These are phyloP conservation scores for Plectosphaerella sp. DNA, from an alignment of 2,329 filamentous ascomycete genomes.

Conservation along the genomic window DNA sequence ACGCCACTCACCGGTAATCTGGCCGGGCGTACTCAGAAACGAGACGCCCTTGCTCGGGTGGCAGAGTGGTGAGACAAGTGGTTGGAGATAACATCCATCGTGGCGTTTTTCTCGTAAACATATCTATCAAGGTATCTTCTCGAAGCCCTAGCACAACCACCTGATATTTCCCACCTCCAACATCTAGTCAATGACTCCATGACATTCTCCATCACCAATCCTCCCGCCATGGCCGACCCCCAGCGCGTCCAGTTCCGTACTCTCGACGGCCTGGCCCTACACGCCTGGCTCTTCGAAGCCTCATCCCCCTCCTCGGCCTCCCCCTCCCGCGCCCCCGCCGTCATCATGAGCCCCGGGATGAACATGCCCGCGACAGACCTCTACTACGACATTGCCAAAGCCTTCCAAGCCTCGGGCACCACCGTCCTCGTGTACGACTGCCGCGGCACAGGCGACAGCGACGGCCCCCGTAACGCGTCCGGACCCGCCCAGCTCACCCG, in stretches of 20 bases:
- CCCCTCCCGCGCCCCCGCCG: constrained; percentile 14
- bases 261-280: constrained; percentile 30
- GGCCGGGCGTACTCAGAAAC: too few relatives aligned
- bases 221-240: constrained; percentile 1
- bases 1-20: too few relatives aligned
- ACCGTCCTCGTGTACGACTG: constrained; percentile 31
- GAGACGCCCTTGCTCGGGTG: too few relatives aligned
- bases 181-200: too few relatives aligned
- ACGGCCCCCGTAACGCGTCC: constrained; percentile 33
- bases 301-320: too few relatives aligned
- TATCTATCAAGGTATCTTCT: too few relatives aligned
- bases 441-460: constrained; percentile 28
- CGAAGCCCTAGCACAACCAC: too few relatives aligned
- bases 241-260: constrained; percentile 33
- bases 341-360: constrained; percentile 24
- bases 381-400: constrained; percentile 19
- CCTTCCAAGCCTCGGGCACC: constrained; percentile 25
- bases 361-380: constrained; percentile 13
- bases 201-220: too few relatives aligned
- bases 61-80: too few relatives aligned
- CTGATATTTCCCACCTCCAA: too few relatives aligned
- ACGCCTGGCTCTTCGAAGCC: constrained; percentile 30
- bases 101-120: constrained; percentile 4
- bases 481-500: constrained; percentile 23
- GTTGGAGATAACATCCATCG: too few relatives aligned